Evolutionary conservation across 2,329 filamentous ascomycete genomes (phyloP).

Genomic region (Polytolypa hystricis): DNA sequence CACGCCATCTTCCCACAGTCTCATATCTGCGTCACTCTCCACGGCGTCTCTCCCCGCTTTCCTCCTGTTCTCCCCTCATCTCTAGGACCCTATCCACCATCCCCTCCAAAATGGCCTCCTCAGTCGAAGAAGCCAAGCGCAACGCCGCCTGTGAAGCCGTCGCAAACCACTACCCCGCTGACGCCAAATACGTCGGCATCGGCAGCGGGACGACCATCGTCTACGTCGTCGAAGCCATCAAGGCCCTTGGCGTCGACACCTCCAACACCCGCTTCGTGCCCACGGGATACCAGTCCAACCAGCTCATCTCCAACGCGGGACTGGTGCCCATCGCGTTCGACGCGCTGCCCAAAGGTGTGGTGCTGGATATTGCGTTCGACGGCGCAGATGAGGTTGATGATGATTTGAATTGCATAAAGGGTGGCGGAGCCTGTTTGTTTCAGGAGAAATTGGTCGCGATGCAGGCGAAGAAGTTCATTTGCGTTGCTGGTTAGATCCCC

Average conservation of each 20-base stretch:
- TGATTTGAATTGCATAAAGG: slow-evolving; percentile 93
- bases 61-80: background rate
- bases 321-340: slow-evolving; percentile 69
- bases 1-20: background rate
- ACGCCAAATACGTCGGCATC: slow-evolving; percentile 52
- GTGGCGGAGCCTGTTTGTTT: slow-evolving; percentile 91
- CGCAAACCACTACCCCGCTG: slow-evolving; percentile 47
- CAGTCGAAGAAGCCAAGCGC: slow-evolving; percentile 49
- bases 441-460: slow-evolving; percentile 94
- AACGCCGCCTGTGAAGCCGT: slow-evolving; percentile 49
- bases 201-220: slow-evolving; percentile 56
- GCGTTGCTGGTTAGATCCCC: slow-evolving; percentile 57
- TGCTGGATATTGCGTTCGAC: slow-evolving; percentile 87
- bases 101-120: slow-evolving; percentile 22
- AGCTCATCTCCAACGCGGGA: slow-evolving; percentile 70
- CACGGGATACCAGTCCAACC: slow-evolving; percentile 82
- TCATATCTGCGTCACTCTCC: background rate
- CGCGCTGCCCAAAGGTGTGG: slow-evolving; percentile 50
- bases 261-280: slow-evolving; percentile 71
- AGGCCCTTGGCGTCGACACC: slow-evolving; percentile 34
- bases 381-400: slow-evolving; percentile 95
- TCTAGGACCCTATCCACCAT: slow-evolving; percentile 1
- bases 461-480: slow-evolving; percentile 73
- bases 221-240: slow-evolving; percentile 57
- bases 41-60: background rate